Conservation (phyloP, 1,284 basidiomycete genomes). For the Malassezia nana region DNA sequence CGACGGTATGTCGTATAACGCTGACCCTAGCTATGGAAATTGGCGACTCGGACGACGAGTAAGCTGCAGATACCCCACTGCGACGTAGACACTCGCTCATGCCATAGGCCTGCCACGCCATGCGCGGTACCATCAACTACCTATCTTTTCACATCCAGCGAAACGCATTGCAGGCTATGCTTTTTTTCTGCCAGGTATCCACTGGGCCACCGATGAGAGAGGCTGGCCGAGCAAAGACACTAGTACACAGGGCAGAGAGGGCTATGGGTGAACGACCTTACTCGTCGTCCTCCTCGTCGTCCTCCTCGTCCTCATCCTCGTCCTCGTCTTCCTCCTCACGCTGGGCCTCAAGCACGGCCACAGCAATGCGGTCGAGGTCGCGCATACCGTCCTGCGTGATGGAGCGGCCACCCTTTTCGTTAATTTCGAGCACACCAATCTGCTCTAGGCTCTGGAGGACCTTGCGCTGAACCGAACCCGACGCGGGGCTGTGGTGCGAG, state of each 20-base stretch:
- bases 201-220: slow-evolving; percentile 1
- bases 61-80: not conserved
- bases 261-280: slow-evolving; percentile 17
- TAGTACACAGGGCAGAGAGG: slow-evolving; percentile 11
- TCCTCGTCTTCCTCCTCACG: slow-evolving; percentile 77
- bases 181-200: slow-evolving; percentile 19
- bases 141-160: too few species aligned
- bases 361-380: slow-evolving; percentile 97
- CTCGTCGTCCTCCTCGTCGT: slow-evolving; percentile 31
- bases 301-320: slow-evolving; percentile 65
- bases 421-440: slow-evolving; percentile 91
- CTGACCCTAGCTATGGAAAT: slow-evolving; percentile 62
- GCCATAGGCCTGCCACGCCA: too few species aligned
- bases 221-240: slow-evolving; percentile 11
- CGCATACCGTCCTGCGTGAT: slow-evolving; percentile 93
- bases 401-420: slow-evolving; percentile 82
- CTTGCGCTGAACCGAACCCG: slow-evolving; percentile 56
- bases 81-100: too few species aligned
- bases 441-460: slow-evolving; percentile 94
- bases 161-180: slow-evolving; percentile 16
- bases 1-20: slow-evolving; percentile 6
- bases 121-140: too few species aligned
- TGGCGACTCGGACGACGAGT: slow-evolving; percentile 53
- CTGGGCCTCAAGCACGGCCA: slow-evolving; percentile 79
- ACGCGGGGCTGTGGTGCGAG: slow-evolving; percentile 81